Base-by-base conservation (phyloP, 2,329 filamentous ascomycete genomes). In the Ophidiomyces ophidiicola region DNA sequence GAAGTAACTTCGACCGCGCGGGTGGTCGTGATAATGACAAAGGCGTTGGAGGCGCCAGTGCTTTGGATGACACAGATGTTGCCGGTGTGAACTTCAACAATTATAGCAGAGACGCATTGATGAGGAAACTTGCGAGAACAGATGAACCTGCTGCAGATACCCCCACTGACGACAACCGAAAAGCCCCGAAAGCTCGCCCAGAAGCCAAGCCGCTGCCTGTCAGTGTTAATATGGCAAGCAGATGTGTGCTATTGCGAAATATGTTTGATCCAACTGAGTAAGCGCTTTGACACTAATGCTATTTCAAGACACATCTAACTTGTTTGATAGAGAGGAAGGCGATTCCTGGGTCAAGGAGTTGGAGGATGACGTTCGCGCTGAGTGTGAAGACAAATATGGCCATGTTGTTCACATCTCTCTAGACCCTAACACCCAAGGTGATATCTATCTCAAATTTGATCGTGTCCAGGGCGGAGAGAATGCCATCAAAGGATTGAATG, bases 41-140 rank as follows among this genome's bases (percentile, higher is more conserved):
- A 64, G 75, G 76, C 49, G 76, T 82, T 32, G 82, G 83, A 44
- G 86, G 86, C 52, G 88, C 88, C 35, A 94, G 87, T 66, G 90
- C 90, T 53, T 71, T 98, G 37, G 90, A 98, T 64, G 90, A 98
- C 59, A 93, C 87, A 46, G 90, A 98, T 62, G 90, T 98, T 58
- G 85, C 83, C 36, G 90, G 90, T 57, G 88, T 98, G 64, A 96
- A 96, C 67, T 96, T 96, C 80, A 94, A 86, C 74, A 94, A 94
- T 64, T 94, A 93, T 70, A 94, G 85, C 71, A 84, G 90, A 67
- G 86, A 96, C 69, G 84, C 87, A 58, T 79, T 98, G 65, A 98
- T 98, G 90, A 78, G 85, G 63, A 94, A 96, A 68, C 82, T 98
- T 64, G 87, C 90, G 59, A 80, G 90, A 72, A 88, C 82, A 67